Conservation (phyloP, 2,329 filamentous ascomycete genomes). For the Diaporthe longicolla region DNA sequence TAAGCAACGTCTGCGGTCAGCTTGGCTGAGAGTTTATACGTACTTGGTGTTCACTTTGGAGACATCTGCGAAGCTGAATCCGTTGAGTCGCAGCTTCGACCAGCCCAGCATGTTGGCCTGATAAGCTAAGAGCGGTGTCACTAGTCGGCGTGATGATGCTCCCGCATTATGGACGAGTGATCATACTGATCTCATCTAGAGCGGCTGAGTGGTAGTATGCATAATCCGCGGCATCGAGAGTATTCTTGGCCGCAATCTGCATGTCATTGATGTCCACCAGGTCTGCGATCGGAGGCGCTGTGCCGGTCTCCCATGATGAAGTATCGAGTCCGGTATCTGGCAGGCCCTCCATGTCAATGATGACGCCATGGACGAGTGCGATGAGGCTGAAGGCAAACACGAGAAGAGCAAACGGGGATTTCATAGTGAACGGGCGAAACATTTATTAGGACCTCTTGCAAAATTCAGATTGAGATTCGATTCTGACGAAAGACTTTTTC, state of each 20-base stretch:
- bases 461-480: no score
- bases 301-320: slow-evolving; percentile 4
- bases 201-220: slow-evolving; percentile 6
- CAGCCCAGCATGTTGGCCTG: slow-evolving; percentile 26
- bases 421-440: background rate
- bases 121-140: background rate
- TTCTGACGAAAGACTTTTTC: no score
- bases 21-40: background rate
- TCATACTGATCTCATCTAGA: slow-evolving; percentile 20
- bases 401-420: background rate
- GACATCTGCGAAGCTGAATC: slow-evolving; percentile 5
- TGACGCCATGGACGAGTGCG: background rate
- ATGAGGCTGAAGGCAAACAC: background rate
- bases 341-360: slow-evolving; percentile 15
- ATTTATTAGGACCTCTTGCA: background rate
- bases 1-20: background rate
- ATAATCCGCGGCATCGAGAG: background rate
- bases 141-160: no score
- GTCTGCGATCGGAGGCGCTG: background rate
- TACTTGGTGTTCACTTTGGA: background rate
- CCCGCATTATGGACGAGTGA: no score
- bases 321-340: slow-evolving; percentile 10
- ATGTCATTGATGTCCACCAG: slow-evolving; percentile 12
- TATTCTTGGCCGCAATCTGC: slow-evolving; percentile 10
- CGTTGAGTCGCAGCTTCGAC: slow-evolving; percentile 1